phyloP scores from a whole-genome alignment of 2,329 filamentous ascomycete genomes.

The Venturiaceae sp. region DNA sequence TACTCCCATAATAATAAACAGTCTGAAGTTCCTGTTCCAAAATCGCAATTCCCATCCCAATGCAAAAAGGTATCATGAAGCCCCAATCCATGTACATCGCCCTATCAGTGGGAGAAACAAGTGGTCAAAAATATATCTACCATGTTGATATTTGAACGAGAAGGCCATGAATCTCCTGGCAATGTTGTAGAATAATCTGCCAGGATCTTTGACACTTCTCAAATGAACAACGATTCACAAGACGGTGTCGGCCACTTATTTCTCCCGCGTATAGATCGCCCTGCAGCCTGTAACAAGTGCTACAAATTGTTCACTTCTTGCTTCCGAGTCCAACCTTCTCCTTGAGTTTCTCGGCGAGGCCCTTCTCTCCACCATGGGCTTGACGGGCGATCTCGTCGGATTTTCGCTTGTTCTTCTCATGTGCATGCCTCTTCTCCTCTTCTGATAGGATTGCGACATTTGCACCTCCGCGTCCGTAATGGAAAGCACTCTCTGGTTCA shows the following conservation, averaged over 20 bases:
- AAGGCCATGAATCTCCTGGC: too few relatives aligned
- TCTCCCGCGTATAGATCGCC: too few relatives aligned
- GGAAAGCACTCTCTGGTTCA: slow-evolving; percentile 48
- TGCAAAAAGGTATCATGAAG: not conserved
- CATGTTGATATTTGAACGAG: too few relatives aligned
- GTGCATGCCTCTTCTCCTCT: not conserved
- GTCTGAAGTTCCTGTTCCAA: too few relatives aligned
- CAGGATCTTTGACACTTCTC: too few relatives aligned
- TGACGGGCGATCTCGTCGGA: not conserved
- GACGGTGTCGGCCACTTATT: too few relatives aligned
- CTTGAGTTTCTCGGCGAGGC: slow-evolving; percentile 2
- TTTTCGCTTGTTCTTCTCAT: slow-evolving; percentile 1
- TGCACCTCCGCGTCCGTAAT: slow-evolving; percentile 65
- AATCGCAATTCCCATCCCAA: not conserved
- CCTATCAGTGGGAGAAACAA: too few relatives aligned
- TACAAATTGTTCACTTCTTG: not conserved
- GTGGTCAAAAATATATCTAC: too few relatives aligned
- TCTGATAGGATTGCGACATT: slow-evolving; percentile 46
- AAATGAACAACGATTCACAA: too few relatives aligned
- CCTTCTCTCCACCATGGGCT: not conserved
- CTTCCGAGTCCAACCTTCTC: not conserved
- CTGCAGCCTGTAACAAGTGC: too few relatives aligned
- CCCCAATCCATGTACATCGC: not conserved
- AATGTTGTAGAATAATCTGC: too few relatives aligned
- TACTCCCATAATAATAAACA: too few relatives aligned